phyloP scores from a whole-genome alignment of 352 stramenopile species.

The Thalassiosira ordinaria region DNA sequence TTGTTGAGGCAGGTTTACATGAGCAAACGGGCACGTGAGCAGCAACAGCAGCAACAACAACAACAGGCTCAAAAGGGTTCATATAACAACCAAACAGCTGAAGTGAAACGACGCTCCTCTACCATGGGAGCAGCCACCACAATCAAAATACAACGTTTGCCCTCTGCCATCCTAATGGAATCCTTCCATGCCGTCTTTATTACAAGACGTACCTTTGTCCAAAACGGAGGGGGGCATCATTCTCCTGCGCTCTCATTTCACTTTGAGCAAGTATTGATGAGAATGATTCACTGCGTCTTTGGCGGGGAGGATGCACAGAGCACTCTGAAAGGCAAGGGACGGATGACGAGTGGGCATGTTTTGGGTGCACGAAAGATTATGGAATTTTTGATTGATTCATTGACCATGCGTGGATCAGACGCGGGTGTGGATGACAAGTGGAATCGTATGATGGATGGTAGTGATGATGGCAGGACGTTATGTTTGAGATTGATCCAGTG shows the following conservation, averaged over 20 bases:
- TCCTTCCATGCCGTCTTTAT: slow-evolving; percentile 82
- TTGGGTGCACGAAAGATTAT: slow-evolving; percentile 60
- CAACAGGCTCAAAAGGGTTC: background rate
- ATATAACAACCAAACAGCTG: no score
- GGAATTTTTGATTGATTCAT: slow-evolving; percentile 74
- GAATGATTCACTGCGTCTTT: slow-evolving; percentile 72
- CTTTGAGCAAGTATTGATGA: slow-evolving; percentile 80
- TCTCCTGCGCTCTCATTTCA: slow-evolving; percentile 77
- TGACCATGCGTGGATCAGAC: slow-evolving; percentile 60
- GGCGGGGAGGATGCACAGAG: slow-evolving; percentile 29
- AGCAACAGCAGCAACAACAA: slow-evolving; percentile 11
- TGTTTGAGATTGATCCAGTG: slow-evolving; percentile 76
- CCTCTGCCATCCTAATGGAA: slow-evolving; percentile 60
- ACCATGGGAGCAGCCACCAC: no score
- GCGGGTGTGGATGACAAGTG: slow-evolving; percentile 47
- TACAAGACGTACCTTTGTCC: slow-evolving; percentile 78
- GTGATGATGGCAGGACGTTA: slow-evolving; percentile 70
- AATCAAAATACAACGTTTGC: slow-evolving; percentile 36
- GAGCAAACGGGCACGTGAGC: slow-evolving; percentile 2
- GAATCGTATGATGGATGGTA: background rate
- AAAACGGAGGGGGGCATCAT: slow-evolving; percentile 41
- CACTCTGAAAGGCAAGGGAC: background rate
- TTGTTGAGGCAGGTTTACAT: slow-evolving; percentile 21
- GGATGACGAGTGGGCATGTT: slow-evolving; percentile 21
- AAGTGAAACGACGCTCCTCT: no score